Evolutionary conservation across 148 eudicot genomes (phyloP).

Genomic region (Mesembryanthemum crystallinum): DNA sequence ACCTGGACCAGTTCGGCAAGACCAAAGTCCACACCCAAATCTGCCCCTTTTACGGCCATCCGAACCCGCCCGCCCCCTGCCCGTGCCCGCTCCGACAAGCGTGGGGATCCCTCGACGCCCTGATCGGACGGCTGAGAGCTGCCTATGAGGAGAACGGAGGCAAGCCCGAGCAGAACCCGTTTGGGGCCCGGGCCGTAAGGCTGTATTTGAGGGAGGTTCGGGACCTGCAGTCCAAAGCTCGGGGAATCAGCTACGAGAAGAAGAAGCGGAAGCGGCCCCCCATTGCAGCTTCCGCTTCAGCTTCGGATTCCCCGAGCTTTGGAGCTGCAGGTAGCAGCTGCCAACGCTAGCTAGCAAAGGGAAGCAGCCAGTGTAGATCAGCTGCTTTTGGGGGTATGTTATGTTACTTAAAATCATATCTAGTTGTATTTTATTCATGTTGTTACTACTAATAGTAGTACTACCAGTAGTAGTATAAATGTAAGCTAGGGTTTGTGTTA

Average conservation of each 20-base stretch:
- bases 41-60: slow-evolving; percentile 57
- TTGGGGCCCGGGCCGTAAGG: slow-evolving; percentile 58
- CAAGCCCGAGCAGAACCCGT: slow-evolving; percentile 48
- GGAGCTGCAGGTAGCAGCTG: too few species aligned
- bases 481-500: too few species aligned
- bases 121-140: slow-evolving; percentile 55
- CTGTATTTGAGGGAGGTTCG: slow-evolving; percentile 54
- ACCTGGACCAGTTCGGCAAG: slow-evolving; percentile 55
- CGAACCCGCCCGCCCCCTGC: slow-evolving; percentile 56
- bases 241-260: slow-evolving; percentile 63
- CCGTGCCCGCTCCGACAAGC: slow-evolving; percentile 61
- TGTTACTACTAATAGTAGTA: too few species aligned
- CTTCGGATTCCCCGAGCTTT: too few species aligned
- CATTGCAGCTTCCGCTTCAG: too few species aligned
- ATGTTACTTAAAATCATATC: too few species aligned
- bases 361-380: too few species aligned
- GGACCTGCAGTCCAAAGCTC: slow-evolving; percentile 53
- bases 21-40: slow-evolving; percentile 52
- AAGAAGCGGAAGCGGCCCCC: slow-evolving; percentile 45
- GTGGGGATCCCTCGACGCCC: slow-evolving; percentile 59
- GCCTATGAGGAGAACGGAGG: slow-evolving; percentile 61
- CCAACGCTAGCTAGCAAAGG: too few species aligned
- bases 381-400: too few species aligned
- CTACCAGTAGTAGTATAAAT: too few species aligned
- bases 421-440: too few species aligned